Evolutionary conservation across 2,329 filamentous ascomycete species (phyloP), one percentile per base, ranked within the genome.

Genomic region (Didymosphaeria variabile): DNA sequence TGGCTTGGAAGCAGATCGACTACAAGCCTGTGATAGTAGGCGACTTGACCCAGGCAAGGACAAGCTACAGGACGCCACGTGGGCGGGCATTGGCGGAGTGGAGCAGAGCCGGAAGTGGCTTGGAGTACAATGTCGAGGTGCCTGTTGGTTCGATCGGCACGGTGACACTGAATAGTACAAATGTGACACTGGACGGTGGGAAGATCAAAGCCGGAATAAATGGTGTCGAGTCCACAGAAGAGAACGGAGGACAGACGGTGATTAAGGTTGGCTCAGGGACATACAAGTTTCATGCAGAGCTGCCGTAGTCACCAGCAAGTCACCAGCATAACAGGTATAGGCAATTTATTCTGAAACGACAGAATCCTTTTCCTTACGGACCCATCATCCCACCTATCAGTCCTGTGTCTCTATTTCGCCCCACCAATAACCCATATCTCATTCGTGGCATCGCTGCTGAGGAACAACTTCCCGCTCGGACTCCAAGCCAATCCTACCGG

Each of bases 391-490:
- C 42, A 23, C 42, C 19, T 23, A 36, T 15, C 15, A 36, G 15
- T 12, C 10, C 34, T 12, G 34, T 36, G 10, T 34, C 26, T 19
- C 44, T 36, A 55, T 13, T 42, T 55, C 12, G 52, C 52, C 9
- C 65, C 65, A 29, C 60, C 49, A 52, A 67, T 59, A 17, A 71
- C 53, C 66, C 66, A 69, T 23, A 71, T 34, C 59, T 71, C 68
- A 58, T 60, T 64, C 23, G 67, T 63, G n/a, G 52, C 44, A 55
- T 69, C 67, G 46, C 67, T 69, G 7, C 62, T 62, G 67, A 71
- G 66, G 56, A 67, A 69, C 32, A 69, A 58, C 46, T 66, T 64
- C 8, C 65, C 66, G 47, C 63, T 63, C 12, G 34, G 36, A 44
- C 66, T 66, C 55, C 61, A 71, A 0, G 63, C 63, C 55, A 68